These are phyloP conservation scores for Hymenochaete sp. DNA, from an alignment of 1,284 basidiomycete species.

Conservation along the genomic window DNA sequence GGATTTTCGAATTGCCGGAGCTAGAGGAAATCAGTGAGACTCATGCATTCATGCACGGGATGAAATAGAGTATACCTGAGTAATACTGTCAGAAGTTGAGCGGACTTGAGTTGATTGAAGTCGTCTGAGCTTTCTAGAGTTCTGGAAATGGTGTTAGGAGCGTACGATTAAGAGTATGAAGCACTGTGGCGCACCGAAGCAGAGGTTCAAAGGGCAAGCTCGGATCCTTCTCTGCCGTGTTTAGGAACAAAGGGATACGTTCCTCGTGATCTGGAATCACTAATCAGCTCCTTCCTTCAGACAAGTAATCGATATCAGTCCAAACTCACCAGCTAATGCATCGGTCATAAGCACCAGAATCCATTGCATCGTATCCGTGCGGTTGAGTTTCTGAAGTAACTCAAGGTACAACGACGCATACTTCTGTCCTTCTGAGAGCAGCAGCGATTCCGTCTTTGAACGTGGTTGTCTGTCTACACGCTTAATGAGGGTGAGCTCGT, in stretches of 20 bases:
- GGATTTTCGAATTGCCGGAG: conserved; percentile 46
- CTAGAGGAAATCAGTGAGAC: conserved; percentile 27
- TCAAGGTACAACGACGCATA: conserved; percentile 89
- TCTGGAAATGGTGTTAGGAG: conserved; percentile 32
- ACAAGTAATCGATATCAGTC: not conserved
- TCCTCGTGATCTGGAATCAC: conserved; percentile 60
- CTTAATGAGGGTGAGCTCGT: conserved; percentile 88
- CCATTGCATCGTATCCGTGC: conserved; percentile 91
- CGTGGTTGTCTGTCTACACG: conserved; percentile 77
- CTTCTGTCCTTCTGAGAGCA: conserved; percentile 69
- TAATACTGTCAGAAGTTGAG: conserved; percentile 83
- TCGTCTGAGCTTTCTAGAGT: conserved; percentile 84
- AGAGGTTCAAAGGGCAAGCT: conserved; percentile 83
- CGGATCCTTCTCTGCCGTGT: conserved; percentile 50
- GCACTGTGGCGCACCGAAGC: conserved; percentile 48
- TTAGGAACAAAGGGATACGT: conserved; percentile 65
- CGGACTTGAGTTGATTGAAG: conserved; percentile 84
- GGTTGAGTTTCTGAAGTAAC: conserved; percentile 85
- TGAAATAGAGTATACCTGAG: conserved; percentile 44
- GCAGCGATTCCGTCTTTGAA: conserved; percentile 63
- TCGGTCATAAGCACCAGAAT: conserved; percentile 89
- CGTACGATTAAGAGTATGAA: conserved; percentile 1
- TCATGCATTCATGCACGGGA: not conserved
- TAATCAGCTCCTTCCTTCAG: not conserved
- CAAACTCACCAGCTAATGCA: conserved; percentile 64